These are phyloP conservation scores for Musa acuminata DNA, from an alignment of 176 grass and related monocot species.

Conservation along the genomic window DNA sequence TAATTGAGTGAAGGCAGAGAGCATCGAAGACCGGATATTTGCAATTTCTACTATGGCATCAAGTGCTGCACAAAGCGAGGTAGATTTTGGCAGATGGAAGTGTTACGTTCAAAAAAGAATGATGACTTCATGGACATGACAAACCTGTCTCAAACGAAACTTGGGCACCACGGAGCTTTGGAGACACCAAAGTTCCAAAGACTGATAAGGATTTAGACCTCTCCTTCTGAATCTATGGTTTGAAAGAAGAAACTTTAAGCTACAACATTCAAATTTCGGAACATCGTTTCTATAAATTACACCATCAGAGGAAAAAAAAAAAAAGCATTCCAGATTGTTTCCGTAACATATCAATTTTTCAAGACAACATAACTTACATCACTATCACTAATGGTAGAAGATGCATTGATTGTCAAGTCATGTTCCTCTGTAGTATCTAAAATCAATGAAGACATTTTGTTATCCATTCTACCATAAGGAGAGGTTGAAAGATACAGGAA, in stretches of 20 bases:
- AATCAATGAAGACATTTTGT: constrained; percentile 8
- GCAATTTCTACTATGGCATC: constrained; percentile 50
- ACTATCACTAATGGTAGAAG: constrained; percentile 21
- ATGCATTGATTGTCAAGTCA: constrained; percentile 20
- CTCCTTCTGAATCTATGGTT: constrained; percentile 44
- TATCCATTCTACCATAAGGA: not conserved
- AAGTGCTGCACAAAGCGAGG: constrained; percentile 47
- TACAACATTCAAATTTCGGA: not conserved
- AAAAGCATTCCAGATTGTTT: not conserved
- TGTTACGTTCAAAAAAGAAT: not conserved
- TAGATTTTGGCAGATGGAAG: not conserved
- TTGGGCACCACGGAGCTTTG: constrained; percentile 68
- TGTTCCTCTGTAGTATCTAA: constrained; percentile 28
- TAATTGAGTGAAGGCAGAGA: constrained; percentile 38
- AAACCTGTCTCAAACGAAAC: constrained; percentile 87
- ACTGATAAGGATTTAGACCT: constrained; percentile 73
- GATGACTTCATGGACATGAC: not conserved
- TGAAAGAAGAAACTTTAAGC: constrained; percentile 2
- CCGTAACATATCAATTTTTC: not conserved
- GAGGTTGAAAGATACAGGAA: constrained; percentile 9
- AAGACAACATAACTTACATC: constrained; percentile 41
- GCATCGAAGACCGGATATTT: constrained; percentile 43
- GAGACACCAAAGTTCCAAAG: constrained; percentile 68
- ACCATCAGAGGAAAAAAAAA: no score
- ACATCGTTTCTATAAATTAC: not conserved